These are phyloP conservation scores for Fusarium domesticum DNA, from an alignment of 2,329 filamentous ascomycete species.

Conservation along the genomic window DNA sequence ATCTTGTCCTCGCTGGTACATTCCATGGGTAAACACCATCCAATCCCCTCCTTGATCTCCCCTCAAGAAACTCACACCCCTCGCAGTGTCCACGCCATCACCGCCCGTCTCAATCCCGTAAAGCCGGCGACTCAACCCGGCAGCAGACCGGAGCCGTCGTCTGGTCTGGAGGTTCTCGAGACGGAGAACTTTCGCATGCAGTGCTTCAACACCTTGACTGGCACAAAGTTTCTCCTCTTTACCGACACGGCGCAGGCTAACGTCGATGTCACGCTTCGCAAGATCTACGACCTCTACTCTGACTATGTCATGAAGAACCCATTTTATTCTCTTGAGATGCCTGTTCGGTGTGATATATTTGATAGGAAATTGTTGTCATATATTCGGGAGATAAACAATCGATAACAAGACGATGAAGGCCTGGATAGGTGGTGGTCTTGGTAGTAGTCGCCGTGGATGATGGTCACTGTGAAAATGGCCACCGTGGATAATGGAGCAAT, in stretches of 20 bases:
- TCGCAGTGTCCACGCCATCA: slow-evolving; percentile 65
- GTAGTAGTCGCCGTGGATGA: slow-evolving; percentile 5
- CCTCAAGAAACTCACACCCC: slow-evolving; percentile 6
- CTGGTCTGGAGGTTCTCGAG: slow-evolving; percentile 89
- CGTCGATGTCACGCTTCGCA: slow-evolving; percentile 76
- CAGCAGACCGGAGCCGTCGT: slow-evolving; percentile 59
- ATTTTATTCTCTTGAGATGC: slow-evolving; percentile 98
- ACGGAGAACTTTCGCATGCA: slow-evolving; percentile 92
- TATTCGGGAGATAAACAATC: slow-evolving; percentile 68
- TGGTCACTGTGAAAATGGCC: no score
- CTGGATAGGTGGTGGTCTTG: slow-evolving; percentile 5
- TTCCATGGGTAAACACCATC: slow-evolving; percentile 73
- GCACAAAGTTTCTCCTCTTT: slow-evolving; percentile 93
- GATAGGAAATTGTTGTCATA: slow-evolving; percentile 81
- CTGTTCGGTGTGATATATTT: slow-evolving; percentile 90
- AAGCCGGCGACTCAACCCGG: slow-evolving; percentile 42
- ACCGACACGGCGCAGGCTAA: slow-evolving; percentile 86
- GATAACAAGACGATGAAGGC: slow-evolving; percentile 30
- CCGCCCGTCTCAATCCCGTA: slow-evolving; percentile 59
- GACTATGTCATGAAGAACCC: slow-evolving; percentile 99
- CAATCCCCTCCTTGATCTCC: slow-evolving; percentile 7
- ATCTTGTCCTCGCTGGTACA: slow-evolving; percentile 91
- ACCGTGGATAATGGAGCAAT: no score
- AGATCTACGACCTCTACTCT: slow-evolving; percentile 90
- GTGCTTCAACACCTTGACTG: slow-evolving; percentile 92